Percentiles rank a stretch among this genome's conserved stretches.
Conservation (phyloP, 2,329 filamentous ascomycete genomes). For the Sporothrix humicola region DNA sequence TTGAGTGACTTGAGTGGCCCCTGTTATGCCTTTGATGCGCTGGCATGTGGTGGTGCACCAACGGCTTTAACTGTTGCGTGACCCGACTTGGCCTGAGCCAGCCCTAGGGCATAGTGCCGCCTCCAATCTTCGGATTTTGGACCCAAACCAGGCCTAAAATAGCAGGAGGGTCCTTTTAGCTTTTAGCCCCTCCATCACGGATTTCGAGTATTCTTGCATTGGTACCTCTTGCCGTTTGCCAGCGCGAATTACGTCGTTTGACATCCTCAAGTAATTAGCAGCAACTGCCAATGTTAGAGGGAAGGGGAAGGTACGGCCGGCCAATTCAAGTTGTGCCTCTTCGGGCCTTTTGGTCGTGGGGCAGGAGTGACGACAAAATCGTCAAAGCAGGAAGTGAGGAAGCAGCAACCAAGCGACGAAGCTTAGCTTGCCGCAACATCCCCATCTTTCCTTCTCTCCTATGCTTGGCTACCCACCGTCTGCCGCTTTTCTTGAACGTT, state of each 20-base stretch:
- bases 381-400: no score
- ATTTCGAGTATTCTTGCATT: not conserved
- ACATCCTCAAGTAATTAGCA: no score
- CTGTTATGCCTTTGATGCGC: not conserved
- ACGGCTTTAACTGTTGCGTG: not conserved
- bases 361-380: not conserved
- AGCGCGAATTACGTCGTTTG: slow-evolving; percentile 13
- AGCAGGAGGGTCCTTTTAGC: not conserved
- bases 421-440: not conserved
- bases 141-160: slow-evolving; percentile 20
- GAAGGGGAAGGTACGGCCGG: not conserved
- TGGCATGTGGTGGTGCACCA: slow-evolving; percentile 17
- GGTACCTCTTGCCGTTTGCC: not conserved
- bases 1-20: not conserved
- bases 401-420: not conserved
- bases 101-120: not conserved
- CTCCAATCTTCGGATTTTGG: not conserved
- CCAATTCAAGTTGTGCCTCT: not conserved
- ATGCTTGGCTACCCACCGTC: not conserved
- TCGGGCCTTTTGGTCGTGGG: not conserved
- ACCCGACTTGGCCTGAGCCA: slow-evolving; percentile 1
- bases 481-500: slow-evolving; percentile 10
- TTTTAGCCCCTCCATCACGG: slow-evolving; percentile 22
- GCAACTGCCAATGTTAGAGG: not conserved
- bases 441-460: not conserved